Base-by-base conservation (phyloP, 2,329 filamentous ascomycete species). In the Dactylellina leptospora region DNA sequence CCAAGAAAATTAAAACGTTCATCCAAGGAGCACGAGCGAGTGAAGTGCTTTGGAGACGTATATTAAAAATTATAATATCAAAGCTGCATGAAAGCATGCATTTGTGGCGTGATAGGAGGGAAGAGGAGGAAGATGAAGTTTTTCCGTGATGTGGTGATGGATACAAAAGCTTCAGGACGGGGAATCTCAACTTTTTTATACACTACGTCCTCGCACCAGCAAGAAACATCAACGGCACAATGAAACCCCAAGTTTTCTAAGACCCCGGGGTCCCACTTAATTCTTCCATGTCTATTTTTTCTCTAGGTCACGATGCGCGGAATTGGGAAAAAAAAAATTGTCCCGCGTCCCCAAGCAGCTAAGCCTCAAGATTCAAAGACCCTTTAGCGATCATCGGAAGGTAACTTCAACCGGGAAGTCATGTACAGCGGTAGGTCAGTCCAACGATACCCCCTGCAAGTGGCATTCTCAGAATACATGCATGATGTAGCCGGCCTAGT, bases 381-480 rank as follows among this genome's bases (percentile, higher is more conserved):
- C 13, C 13, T 40, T 56, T 50, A 51, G 28, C 51, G 66, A 33
- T 45, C 42, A 58, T 42, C 56, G 56, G 64, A 70, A 70, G 64
- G 66, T 63, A 71, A 71, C 66, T 63, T 71, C 51, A 71, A 28
- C 51, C 66, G 66, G 66, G 56, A 56, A n/a, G 30, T 53, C 33
- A 38, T 16, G 27, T 22, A 22, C 22, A 48, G 45, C 23, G 47
- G 40, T 40, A 23, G 54, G 40, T 28, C 38, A 45, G 48, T 51
- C 44, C 45, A 54, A 36, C 13, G 25, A 20, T 23, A 40, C 28
- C 50, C 47, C 54, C 50, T 60, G 44, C 23, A 42, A 13, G 45
- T 20, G 40, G 42, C 25, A 55, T 61, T 44, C 63, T 33, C 22
- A 44, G 44, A 66, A 66, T 66, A 66, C 44, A 54, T 54, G 36